Conservation (phyloP, 2,329 filamentous ascomycete species). For the Coniella lustricola region DNA sequence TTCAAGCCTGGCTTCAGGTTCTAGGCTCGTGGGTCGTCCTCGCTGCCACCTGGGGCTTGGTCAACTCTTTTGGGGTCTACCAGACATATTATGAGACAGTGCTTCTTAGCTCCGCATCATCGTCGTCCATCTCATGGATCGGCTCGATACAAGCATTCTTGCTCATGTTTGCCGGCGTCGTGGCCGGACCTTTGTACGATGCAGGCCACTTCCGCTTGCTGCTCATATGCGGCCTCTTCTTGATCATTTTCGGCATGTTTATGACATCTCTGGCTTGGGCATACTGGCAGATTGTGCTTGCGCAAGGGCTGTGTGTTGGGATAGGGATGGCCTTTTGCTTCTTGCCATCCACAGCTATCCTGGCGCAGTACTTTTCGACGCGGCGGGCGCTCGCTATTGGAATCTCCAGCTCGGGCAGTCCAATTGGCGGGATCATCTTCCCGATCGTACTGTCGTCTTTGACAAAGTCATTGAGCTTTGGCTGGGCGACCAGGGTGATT, state of each 20-base stretch:
- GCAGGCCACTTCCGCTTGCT: slow-evolving; percentile 33
- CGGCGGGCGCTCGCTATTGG: slow-evolving; percentile 28
- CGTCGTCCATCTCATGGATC: slow-evolving; percentile 39
- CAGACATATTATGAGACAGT: slow-evolving; percentile 36
- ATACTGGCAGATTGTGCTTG: slow-evolving; percentile 37
- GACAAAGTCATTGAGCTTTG: slow-evolving; percentile 27
- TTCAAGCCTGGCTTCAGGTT: slow-evolving; percentile 33
- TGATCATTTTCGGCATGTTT: slow-evolving; percentile 35
- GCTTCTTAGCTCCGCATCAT: slow-evolving; percentile 25
- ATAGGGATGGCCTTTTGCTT: slow-evolving; percentile 30
- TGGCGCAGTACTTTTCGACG: slow-evolving; percentile 34
- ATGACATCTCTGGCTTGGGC: slow-evolving; percentile 36
- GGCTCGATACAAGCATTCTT: slow-evolving; percentile 36
- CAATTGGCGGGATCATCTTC: slow-evolving; percentile 37
- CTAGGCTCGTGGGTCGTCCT: slow-evolving; percentile 31
- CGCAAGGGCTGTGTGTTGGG: slow-evolving; percentile 33
- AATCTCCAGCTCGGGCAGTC: slow-evolving; percentile 26
- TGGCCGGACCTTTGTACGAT: slow-evolving; percentile 36
- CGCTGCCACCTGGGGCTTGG: slow-evolving; percentile 31
- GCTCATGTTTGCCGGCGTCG: slow-evolving; percentile 32
- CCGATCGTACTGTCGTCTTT: slow-evolving; percentile 35
- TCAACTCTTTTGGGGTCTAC: slow-evolving; percentile 40
- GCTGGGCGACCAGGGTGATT: slow-evolving; percentile 37
- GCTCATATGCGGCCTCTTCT: slow-evolving; percentile 28
- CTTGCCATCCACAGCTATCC: slow-evolving; percentile 29